A percentile compares a stretch with the other conserved stretches of the same genome.
Evolutionary conservation across 2,329 filamentous ascomycete genomes (phyloP).

Genomic region (Pseudogymnoascus sp.): DNA sequence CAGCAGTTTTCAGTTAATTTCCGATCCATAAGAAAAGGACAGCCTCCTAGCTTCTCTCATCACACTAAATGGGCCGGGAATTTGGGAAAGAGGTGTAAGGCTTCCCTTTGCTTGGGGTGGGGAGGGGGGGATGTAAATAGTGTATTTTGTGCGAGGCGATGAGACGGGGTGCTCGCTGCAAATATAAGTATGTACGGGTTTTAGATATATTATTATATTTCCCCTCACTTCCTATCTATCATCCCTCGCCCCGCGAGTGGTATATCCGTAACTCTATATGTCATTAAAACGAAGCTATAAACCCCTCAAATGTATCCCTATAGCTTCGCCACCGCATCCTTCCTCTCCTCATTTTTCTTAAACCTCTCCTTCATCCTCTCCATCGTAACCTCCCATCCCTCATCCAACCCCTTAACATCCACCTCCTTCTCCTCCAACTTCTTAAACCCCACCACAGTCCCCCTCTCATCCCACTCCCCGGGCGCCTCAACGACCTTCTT

Average conservation of each 20-base stretch:
- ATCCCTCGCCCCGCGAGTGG: not conserved
- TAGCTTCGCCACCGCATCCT: not conserved
- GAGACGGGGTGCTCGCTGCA: no score
- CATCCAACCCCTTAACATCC: constrained; percentile 35
- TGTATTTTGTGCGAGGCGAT: not conserved
- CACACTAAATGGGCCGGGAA: not conserved
- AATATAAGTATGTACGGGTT: no score
- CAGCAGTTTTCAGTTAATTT: no score
- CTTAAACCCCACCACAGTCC: constrained; percentile 40
- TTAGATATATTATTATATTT: not conserved
- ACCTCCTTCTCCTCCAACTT: constrained; percentile 40
- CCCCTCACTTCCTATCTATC: not conserved
- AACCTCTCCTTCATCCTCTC: constrained; percentile 30
- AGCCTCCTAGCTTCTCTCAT: no score
- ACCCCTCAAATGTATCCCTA: not conserved
- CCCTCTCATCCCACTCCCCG: constrained; percentile 27
- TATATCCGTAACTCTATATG: not conserved
- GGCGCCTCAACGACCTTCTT: constrained; percentile 26
- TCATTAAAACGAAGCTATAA: no score
- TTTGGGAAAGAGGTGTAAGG: not conserved
- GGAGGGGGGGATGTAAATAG: not conserved
- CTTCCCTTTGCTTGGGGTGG: not conserved
- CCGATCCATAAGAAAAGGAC: no score
- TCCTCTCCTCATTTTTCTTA: constrained; percentile 10
- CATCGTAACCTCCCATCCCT: constrained; percentile 36